These are phyloP conservation scores for Starmerella cellae DNA, from an alignment of 805 yeast species.

Conservation along the genomic window DNA sequence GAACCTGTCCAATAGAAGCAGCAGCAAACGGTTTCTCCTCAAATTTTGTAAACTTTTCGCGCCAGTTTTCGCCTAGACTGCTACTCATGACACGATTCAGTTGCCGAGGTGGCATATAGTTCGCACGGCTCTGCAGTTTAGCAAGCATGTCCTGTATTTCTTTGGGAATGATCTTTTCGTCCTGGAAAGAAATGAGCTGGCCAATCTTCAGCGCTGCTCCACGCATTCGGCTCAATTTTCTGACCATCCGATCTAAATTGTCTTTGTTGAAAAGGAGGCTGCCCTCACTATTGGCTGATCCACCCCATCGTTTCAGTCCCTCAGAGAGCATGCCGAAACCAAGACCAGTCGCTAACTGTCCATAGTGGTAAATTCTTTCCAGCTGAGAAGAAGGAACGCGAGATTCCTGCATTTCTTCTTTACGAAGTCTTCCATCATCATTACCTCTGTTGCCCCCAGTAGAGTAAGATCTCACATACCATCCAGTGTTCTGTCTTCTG, in stretches of 20 bases:
- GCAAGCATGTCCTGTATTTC: conserved; percentile 71
- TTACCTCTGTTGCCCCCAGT: no score
- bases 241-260: conserved; percentile 78
- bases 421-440: not conserved
- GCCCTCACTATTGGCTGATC: conserved; percentile 26
- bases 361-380: conserved; percentile 86
- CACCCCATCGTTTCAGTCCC: conserved; percentile 48
- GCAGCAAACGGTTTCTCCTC: conserved; percentile 91
- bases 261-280: conserved; percentile 58
- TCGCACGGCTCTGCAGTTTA: conserved; percentile 85
- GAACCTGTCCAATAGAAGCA: conserved; percentile 96
- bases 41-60: conserved; percentile 53
- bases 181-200: conserved; percentile 94
- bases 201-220: conserved; percentile 98
- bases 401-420: conserved; percentile 40
- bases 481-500: no score
- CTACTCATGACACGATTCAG: conserved; percentile 56
- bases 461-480: no score
- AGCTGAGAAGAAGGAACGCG: conserved; percentile 78
- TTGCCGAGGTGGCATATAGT: conserved; percentile 92
- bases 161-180: conserved; percentile 65
- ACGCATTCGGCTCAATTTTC: conserved; percentile 82
- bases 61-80: conserved; percentile 76
- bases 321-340: conserved; percentile 74
- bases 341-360: conserved; percentile 80